Conservation (phyloP, 1,284 basidiomycete genomes). For the Sutorius eximius region DNA sequence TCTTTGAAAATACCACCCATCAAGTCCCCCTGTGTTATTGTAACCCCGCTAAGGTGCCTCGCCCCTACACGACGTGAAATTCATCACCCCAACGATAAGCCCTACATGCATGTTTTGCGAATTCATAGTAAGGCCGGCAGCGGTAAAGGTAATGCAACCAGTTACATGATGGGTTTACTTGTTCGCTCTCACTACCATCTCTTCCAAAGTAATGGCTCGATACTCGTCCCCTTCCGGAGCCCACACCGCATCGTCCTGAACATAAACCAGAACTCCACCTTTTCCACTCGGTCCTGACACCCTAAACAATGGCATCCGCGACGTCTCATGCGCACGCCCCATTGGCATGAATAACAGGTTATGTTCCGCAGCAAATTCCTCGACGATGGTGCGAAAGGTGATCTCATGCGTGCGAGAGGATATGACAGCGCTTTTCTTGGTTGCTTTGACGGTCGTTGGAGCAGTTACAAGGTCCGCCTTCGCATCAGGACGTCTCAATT, state of each 20-base stretch:
- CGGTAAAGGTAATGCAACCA: background rate
- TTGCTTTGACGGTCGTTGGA: slow-evolving; percentile 21
- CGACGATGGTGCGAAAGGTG: slow-evolving; percentile 88
- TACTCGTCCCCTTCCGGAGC: slow-evolving; percentile 59
- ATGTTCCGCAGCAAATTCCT: slow-evolving; percentile 79
- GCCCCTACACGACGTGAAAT: background rate
- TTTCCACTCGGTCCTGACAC: slow-evolving; percentile 83
- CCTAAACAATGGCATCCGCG: slow-evolving; percentile 84
- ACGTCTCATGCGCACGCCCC: slow-evolving; percentile 76
- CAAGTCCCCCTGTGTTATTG: too few species aligned
- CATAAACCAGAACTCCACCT: slow-evolving; percentile 81
- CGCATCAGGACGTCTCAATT: slow-evolving; percentile 66
- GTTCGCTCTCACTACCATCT: slow-evolving; percentile 66
- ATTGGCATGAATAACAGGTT: slow-evolving; percentile 89
- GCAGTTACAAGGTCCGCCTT: slow-evolving; percentile 40
- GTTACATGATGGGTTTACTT: slow-evolving; percentile 17
- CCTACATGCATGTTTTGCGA: background rate
- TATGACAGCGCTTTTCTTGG: slow-evolving; percentile 23
- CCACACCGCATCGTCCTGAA: slow-evolving; percentile 89
- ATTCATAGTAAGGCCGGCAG: background rate
- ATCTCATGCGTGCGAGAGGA: slow-evolving; percentile 67
- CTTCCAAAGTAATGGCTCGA: slow-evolving; percentile 62
- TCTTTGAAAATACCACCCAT: background rate
- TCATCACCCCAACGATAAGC: background rate
- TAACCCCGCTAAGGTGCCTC: too few species aligned